A percentile compares a stretch with the other conserved stretches of the same genome.
These are phyloP conservation scores for Cymbopogon citratus DNA, from an alignment of 176 grass and related monocot genomes.

Conservation along the genomic window DNA sequence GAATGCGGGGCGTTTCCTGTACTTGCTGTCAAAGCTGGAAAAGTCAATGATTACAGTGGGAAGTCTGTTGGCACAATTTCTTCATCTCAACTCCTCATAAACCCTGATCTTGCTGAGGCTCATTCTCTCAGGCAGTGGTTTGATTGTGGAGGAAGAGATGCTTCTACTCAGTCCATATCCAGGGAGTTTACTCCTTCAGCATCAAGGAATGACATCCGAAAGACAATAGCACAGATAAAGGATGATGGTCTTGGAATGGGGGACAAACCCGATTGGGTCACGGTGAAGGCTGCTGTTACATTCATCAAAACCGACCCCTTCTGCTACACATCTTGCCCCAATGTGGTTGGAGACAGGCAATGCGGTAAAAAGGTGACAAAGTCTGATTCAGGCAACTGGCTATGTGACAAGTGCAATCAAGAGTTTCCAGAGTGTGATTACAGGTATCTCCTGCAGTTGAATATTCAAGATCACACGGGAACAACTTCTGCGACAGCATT, in stretches of 20 bases:
- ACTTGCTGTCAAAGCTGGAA: slow-evolving; percentile 83
- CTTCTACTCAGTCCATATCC: slow-evolving; percentile 74
- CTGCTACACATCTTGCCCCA: slow-evolving; percentile 83
- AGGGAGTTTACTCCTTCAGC: slow-evolving; percentile 56
- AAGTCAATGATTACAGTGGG: slow-evolving; percentile 88
- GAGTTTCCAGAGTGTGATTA: slow-evolving; percentile 93
- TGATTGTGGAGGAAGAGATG: slow-evolving; percentile 71
- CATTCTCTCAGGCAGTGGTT: slow-evolving; percentile 74
- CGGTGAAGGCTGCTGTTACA: slow-evolving; percentile 65
- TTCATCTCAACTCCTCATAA: slow-evolving; percentile 70
- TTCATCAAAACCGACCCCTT: slow-evolving; percentile 86
- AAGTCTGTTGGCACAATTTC: slow-evolving; percentile 93
- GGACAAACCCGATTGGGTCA: slow-evolving; percentile 76
- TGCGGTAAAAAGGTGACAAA: slow-evolving; percentile 78
- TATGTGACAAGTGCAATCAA: slow-evolving; percentile 71
- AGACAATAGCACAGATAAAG: slow-evolving; percentile 71
- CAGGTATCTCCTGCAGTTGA: slow-evolving; percentile 80
- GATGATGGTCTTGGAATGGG: slow-evolving; percentile 79
- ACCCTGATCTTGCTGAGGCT: slow-evolving; percentile 77
- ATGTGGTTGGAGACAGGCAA: slow-evolving; percentile 62
- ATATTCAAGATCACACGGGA: slow-evolving; percentile 90
- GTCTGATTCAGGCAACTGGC: slow-evolving; percentile 48
- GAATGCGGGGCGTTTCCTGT: slow-evolving; percentile 53
- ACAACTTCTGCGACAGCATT: slow-evolving; percentile 78
- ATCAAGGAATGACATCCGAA: slow-evolving; percentile 62